Evolutionary conservation across 192 early-diverging fungal genomes (phyloP).

Genomic region (Linnemannia hyalina): DNA sequence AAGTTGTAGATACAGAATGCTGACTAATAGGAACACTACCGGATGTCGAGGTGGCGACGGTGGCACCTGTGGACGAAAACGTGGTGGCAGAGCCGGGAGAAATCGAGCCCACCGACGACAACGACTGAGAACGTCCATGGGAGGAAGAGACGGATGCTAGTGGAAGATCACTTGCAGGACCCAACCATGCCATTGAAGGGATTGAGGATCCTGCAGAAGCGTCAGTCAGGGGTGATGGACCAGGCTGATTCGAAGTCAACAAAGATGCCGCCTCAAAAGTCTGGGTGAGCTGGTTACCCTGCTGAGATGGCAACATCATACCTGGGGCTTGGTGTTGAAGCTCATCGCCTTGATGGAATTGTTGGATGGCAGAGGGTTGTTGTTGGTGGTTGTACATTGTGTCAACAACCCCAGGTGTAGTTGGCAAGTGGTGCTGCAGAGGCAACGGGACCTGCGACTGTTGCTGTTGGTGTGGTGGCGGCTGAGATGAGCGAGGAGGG

Average conservation of each 20-base stretch:
- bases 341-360: background rate
- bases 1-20: background rate
- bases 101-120: background rate
- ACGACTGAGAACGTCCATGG: background rate
- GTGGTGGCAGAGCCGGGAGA: background rate
- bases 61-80: background rate
- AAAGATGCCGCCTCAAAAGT: background rate
- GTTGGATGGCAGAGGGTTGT: background rate
- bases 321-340: background rate
- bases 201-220: background rate
- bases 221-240: background rate
- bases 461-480: slow-evolving; percentile 10
- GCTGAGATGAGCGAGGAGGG: slow-evolving; percentile 11
- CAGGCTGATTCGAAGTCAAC: background rate
- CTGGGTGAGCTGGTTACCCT: background rate
- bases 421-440: slow-evolving; percentile 14
- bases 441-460: slow-evolving; percentile 14
- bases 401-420: background rate
- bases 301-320: background rate
- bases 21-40: background rate
- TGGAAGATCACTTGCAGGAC: background rate
- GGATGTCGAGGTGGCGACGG: background rate
- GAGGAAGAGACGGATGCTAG: background rate
- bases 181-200: background rate
- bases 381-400: slow-evolving; percentile 9